phyloP scores from a whole-genome alignment of 2,329 filamentous ascomycete genomes.

The Penicillium sp. region DNA sequence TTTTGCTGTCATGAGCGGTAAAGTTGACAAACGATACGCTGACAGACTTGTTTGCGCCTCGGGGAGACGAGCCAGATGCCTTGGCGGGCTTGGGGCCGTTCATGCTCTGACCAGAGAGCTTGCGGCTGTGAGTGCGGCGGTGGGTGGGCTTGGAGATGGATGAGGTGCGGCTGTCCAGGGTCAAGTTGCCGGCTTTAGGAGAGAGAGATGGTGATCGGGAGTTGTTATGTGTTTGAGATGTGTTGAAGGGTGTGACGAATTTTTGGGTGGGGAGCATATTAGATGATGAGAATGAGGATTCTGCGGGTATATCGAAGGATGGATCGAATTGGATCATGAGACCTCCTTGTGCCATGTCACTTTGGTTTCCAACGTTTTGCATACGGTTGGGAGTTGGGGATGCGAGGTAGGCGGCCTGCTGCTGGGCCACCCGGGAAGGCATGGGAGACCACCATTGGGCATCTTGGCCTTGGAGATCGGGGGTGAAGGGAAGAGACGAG shows the following conservation, averaged over 20 bases:
- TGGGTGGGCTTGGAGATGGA: constrained; percentile 27
- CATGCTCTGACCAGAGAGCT: constrained; percentile 40
- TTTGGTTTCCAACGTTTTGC: constrained; percentile 29
- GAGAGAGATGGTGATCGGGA: constrained; percentile 43
- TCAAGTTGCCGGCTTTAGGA: constrained; percentile 33
- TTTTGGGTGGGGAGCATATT: constrained; percentile 26
- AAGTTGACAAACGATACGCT: constrained; percentile 79
- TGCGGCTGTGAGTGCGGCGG: constrained; percentile 43
- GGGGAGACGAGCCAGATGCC: constrained; percentile 33
- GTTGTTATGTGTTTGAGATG: constrained; percentile 27
- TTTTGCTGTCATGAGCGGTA: constrained; percentile 74
- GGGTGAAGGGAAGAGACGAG: constrained; percentile 40
- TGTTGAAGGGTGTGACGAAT: constrained; percentile 32
- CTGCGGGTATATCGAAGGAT: constrained; percentile 36
- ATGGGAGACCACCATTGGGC: constrained; percentile 46
- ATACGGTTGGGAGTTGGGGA: constrained; percentile 39
- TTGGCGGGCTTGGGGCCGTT: constrained; percentile 34
- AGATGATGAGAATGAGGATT: constrained; percentile 31
- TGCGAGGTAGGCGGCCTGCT: constrained; percentile 38
- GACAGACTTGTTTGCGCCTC: constrained; percentile 44
- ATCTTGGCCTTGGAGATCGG: constrained; percentile 41
- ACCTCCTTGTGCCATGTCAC: constrained; percentile 40
- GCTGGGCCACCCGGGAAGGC: constrained; percentile 35
- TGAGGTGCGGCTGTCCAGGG: constrained; percentile 30
- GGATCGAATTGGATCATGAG: constrained; percentile 44